Base-by-base conservation (phyloP, 164 flowering plant genomes). In the Malania oleifera region DNA sequence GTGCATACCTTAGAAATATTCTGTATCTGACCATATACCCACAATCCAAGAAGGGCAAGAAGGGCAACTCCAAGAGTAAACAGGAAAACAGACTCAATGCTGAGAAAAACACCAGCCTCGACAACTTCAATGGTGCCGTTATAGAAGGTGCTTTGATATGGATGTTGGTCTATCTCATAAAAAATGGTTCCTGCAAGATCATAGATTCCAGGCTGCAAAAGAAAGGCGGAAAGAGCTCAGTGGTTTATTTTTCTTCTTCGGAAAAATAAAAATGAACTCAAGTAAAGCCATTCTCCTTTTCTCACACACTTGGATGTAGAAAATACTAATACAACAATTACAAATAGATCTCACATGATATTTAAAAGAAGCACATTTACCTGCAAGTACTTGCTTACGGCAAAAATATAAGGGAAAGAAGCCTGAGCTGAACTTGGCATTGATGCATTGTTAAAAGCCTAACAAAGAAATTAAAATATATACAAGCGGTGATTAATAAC, bases 81-180 rank as follows among this genome's bases (percentile, higher is more conserved):
- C 48, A 93, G 80, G 70, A 93, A 93, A 25, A 93, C 86, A 34
- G 99, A 81, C 62, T 93, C 96, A 28, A 83, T 64, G 67, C 87
- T 90, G 59, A 93, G 66, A 59, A 73, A 68, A 51, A 80, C 85
- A 69, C 91, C 83, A 64, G 88, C 70, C 63, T 93, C 97, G 62
- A 77, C 83, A 70, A 88, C 99, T 81, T 93, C 99, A 67, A 93
- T 70, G 29, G 99, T 90, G 37, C 99, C 95, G 73, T 93, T 90
- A 62, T 78, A 93, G 73, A 90, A 90, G 51, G 81, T 73, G 58
- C 71, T 90, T 64, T 86, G 92, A 64, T 83, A 82, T 3, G 78
- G 86, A 8, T 75, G 70, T 67, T 88, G 82, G 53, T 93, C 96
- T 52, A 90, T 83, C 74, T 93, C 96, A 74, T 90, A 93, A 53